A percentile compares a stretch with the other conserved stretches of the same genome.
phyloP scores from a whole-genome alignment of 2,329 filamentous ascomycete species.

The Polychaeton citri region DNA sequence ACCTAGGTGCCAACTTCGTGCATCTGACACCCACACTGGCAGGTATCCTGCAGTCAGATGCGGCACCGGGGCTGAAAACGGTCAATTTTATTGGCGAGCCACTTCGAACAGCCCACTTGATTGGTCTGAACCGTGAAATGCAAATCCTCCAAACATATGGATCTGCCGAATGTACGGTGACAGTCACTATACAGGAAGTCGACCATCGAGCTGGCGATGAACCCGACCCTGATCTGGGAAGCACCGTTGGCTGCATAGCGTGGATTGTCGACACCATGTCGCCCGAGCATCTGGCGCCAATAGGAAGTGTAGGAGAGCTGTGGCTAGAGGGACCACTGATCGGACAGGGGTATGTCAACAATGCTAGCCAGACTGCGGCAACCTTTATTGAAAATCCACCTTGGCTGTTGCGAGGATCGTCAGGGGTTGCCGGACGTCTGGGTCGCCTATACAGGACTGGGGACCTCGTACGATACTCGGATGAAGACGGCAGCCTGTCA shows the following conservation, averaged over 20 bases:
- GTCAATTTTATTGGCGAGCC: conserved; percentile 33
- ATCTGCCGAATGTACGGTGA: conserved; percentile 20
- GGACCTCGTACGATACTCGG: conserved; percentile 13
- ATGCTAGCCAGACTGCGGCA: conserved; percentile 14
- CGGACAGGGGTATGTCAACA: conserved; percentile 28
- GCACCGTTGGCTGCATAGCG: conserved; percentile 11
- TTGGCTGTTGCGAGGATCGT: conserved; percentile 5
- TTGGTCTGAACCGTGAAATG: conserved; percentile 29
- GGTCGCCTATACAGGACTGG: conserved; percentile 10
- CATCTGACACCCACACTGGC: conserved; percentile 33
- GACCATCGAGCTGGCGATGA: conserved; percentile 11
- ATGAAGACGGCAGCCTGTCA: conserved; percentile 7
- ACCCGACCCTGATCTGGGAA: conserved; percentile 19
- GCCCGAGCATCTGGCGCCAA: conserved; percentile 18
- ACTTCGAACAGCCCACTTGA: conserved; percentile 26
- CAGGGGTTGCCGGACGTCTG: neutral
- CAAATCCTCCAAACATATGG: conserved; percentile 33
- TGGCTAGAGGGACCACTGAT: conserved; percentile 32
- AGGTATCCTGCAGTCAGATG: conserved; percentile 25
- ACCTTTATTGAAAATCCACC: conserved; percentile 17
- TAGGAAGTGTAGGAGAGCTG: conserved; percentile 35
- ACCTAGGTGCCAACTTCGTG: conserved; percentile 27
- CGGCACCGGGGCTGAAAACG: conserved; percentile 27
- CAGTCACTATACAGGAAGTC: neutral
- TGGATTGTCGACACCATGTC: conserved; percentile 19